Conservation (phyloP, 352 stramenopile species). For the Globisporangium iwayamae region DNA sequence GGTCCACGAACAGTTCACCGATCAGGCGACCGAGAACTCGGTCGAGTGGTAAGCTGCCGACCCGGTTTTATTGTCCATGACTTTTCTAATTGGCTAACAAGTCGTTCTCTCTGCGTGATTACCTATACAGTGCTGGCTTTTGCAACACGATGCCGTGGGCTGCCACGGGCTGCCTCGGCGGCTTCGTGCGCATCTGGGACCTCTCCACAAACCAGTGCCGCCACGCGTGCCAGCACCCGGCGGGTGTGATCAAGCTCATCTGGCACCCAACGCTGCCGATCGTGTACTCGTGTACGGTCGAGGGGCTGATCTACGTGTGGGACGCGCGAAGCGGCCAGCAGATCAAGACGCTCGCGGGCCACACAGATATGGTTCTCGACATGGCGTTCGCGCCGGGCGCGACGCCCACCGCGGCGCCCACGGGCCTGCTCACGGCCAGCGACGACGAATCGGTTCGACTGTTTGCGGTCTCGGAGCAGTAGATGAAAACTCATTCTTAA, state of each 20-base stretch:
- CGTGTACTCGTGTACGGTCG: constrained; percentile 83
- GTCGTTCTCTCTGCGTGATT: background rate
- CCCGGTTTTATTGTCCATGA: background rate
- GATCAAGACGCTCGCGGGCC: constrained; percentile 73
- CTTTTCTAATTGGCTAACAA: background rate
- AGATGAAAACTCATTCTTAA: background rate
- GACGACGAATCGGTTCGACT: constrained; percentile 83
- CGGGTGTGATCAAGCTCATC: constrained; percentile 88
- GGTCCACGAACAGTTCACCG: constrained; percentile 39
- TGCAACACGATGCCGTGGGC: constrained; percentile 93
- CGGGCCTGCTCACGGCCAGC: constrained; percentile 69
- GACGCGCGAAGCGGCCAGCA: constrained; percentile 85
- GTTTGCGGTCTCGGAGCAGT: constrained; percentile 40
- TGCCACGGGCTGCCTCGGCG: constrained; percentile 93
- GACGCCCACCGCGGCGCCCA: constrained; percentile 32
- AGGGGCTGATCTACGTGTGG: constrained; percentile 90
- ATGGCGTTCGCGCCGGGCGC: constrained; percentile 66
- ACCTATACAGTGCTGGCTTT: constrained; percentile 85
- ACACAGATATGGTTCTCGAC: constrained; percentile 92
- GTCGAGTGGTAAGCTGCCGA: constrained; percentile 68
- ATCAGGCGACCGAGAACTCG: constrained; percentile 69
- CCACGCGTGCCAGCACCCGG: constrained; percentile 83
- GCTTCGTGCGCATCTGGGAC: constrained; percentile 96
- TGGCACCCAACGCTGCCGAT: constrained; percentile 87
- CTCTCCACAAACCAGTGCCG: constrained; percentile 86